Conservation (phyloP, 139 green algal genomes). For the Chlamydomonas incerta region DNA sequence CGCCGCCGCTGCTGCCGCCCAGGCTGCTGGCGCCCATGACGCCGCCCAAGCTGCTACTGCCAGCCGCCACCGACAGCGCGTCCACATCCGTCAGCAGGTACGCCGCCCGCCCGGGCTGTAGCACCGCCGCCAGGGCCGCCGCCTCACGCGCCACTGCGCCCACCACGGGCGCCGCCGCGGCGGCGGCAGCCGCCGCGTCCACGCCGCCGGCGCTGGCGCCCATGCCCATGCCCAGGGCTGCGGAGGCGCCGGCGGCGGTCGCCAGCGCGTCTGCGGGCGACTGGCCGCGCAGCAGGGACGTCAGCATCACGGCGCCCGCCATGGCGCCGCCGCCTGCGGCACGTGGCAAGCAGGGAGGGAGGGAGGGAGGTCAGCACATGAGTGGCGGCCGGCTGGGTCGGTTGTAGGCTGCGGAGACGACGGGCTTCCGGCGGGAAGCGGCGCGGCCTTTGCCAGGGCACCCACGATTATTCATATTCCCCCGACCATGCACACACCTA, state of each 20-base stretch:
- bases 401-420: no score
- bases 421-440: no score
- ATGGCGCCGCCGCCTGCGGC: constrained; percentile 20
- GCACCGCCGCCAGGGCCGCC: background rate
- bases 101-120: constrained; percentile 8
- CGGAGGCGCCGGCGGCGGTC: background rate
- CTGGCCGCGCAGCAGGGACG: background rate
- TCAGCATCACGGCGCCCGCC: background rate
- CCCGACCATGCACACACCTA: no score
- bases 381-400: no score
- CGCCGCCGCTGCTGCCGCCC: background rate
- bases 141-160: background rate
- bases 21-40: background rate
- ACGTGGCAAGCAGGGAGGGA: background rate
- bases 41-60: background rate
- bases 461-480: no score
- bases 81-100: constrained; percentile 35
- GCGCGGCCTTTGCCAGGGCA: no score
- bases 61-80: background rate
- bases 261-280: background rate
- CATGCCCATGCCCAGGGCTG: background rate
- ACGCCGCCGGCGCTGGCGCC: background rate
- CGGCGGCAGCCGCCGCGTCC: background rate
- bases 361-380: background rate
- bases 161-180: background rate